Evolutionary conservation across 2,329 filamentous ascomycete species (phyloP).

Genomic region (Cryoendolithus antarcticus): DNA sequence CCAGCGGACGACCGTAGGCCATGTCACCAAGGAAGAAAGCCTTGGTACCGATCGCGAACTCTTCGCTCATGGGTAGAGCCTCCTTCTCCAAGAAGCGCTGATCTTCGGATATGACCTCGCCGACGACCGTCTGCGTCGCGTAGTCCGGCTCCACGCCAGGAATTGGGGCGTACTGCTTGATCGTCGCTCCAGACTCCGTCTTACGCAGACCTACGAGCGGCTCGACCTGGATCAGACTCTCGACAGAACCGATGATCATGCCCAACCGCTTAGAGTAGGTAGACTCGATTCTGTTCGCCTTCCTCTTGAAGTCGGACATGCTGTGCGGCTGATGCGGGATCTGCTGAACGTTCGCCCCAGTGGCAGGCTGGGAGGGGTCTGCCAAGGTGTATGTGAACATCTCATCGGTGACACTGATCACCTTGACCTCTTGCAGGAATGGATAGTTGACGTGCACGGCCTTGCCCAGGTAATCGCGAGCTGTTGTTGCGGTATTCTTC

Average conservation of each 20-base stretch:
- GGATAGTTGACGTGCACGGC: slow-evolving; percentile 87
- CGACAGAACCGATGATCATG: slow-evolving; percentile 73
- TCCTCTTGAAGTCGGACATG: slow-evolving; percentile 73
- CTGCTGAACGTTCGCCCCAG: slow-evolving; percentile 44
- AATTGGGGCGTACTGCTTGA: slow-evolving; percentile 86
- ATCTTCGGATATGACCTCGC: slow-evolving; percentile 81
- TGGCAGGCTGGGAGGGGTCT: slow-evolving; percentile 31
- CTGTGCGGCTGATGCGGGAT: slow-evolving; percentile 63
- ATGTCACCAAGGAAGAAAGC: slow-evolving; percentile 93
- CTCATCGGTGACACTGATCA: slow-evolving; percentile 81
- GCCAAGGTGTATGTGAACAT: slow-evolving; percentile 75
- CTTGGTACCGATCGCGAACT: slow-evolving; percentile 71
- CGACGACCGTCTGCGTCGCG: slow-evolving; percentile 81
- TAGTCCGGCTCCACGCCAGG: slow-evolving; percentile 79
- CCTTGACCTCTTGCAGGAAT: slow-evolving; percentile 86
- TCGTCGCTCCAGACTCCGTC: slow-evolving; percentile 76
- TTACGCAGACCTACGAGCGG: slow-evolving; percentile 86
- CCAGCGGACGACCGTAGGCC: slow-evolving; percentile 81
- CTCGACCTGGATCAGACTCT: slow-evolving; percentile 82
- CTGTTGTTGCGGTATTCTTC: slow-evolving; percentile 57
- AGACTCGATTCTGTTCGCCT: slow-evolving; percentile 69
- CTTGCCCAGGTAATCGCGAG: slow-evolving; percentile 69
- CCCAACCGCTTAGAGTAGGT: slow-evolving; percentile 85
- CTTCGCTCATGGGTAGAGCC: slow-evolving; percentile 79
- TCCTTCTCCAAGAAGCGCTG: slow-evolving; percentile 82